Base-by-base conservation (phyloP, 805 yeast species). In the Ogataea pini region DNA sequence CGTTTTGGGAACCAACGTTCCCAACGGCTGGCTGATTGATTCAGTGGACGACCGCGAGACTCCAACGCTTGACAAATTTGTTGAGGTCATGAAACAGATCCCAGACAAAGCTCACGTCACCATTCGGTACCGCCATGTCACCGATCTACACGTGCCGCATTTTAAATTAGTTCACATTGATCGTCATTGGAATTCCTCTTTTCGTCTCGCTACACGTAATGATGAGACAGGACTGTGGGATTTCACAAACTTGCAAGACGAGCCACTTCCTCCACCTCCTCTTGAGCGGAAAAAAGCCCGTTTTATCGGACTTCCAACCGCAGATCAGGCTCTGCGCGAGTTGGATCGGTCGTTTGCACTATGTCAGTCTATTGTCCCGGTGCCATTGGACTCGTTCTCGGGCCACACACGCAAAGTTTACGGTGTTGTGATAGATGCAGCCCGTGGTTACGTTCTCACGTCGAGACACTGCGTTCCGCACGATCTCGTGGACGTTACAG, bases 371-470 rank as follows among this genome's bases (percentile, higher is more conserved):
- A 70, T 76, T 9, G 69, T 83, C 40, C 91, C 94, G 2, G 72
- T 86, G 14, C 81, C 88, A 13, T 68, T 91, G 47, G 97, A 90
- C 62, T 86, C 95, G 2, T 82, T 76, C 64, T 80, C 89, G 2
- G 77, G 80, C 32, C 75, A 80, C 37, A 76, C 79, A 44, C 76
- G 78, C 43, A 76, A 76, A 46, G 84, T 86, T 13, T 79, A 87
- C 55, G 97, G 96, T 47, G 78, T 91, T 24, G 83, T 91, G 2
- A 73, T 91, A 28, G 96, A 91, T 65, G 85, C 96, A 3, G 79
- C 73, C 43, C 78, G 79, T 50, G 97, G 97, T 2, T 83, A 82
- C 52, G 89, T 88, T 4, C 69, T 91, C 44, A 89, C 86, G 1
- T 86, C 96, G 2, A 76, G 97, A 51, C 75, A 82, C 49, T 74